Percentiles rank a stretch among this genome's conserved stretches.
Conservation (phyloP, 1,284 basidiomycete genomes). For the Heimioporus retisporus region DNA sequence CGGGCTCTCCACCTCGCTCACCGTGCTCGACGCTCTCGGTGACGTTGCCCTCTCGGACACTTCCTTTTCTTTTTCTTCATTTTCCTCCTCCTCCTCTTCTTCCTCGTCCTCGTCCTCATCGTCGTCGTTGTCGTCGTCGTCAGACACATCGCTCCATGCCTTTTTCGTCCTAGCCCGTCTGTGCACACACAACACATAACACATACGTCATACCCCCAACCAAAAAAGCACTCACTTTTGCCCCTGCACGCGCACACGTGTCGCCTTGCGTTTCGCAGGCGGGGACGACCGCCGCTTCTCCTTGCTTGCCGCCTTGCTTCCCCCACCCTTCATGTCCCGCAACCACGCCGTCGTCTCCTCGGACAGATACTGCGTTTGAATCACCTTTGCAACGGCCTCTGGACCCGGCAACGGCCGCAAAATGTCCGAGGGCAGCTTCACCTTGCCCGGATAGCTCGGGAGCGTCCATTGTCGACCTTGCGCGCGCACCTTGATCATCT, state of each 20-base stretch:
- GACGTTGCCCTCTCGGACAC: conserved; percentile 42
- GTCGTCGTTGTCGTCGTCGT: too few relatives aligned
- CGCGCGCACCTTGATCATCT: conserved; percentile 82
- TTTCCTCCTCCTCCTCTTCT: too few relatives aligned
- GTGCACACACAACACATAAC: too few relatives aligned
- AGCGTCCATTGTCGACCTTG: conserved; percentile 81
- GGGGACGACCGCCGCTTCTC: conserved; percentile 46
- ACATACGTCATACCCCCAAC: too few relatives aligned
- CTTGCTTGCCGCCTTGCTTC: conserved; percentile 29
- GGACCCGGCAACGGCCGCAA: conserved; percentile 72
- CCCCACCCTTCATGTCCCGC: conserved; percentile 46
- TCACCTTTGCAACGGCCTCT: conserved; percentile 72
- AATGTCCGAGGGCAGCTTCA: conserved; percentile 88
- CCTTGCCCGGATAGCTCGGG: conserved; percentile 82
- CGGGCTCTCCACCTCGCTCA: conserved; percentile 40
- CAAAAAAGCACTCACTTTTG: conserved; percentile 48
- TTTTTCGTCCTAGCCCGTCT: conserved; percentile 47
- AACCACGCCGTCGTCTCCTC: conserved; percentile 69
- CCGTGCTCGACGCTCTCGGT: conserved; percentile 38
- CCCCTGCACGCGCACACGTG: conserved; percentile 50
- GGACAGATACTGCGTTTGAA: conserved; percentile 73
- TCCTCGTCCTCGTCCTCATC: too few relatives aligned
- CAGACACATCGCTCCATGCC: neutral
- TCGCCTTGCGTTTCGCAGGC: conserved; percentile 54
- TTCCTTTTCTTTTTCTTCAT: conserved; percentile 40